phyloP scores from a whole-genome alignment of 768 basidiomycete genomes.

The Crepidotus variabilis region DNA sequence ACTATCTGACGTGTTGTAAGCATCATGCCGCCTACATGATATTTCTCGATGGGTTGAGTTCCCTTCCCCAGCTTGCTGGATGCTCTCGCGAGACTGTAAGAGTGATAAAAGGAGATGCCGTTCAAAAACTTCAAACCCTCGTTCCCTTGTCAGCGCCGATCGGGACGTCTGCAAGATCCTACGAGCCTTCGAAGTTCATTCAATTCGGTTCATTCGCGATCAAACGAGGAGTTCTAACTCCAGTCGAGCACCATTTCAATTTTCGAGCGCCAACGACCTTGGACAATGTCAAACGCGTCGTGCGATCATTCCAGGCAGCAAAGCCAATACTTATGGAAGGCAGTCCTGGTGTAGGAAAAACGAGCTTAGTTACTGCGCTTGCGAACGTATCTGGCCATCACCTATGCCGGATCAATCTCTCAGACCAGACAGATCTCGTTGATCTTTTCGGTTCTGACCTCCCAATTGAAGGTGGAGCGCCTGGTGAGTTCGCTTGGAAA shows the following conservation, averaged over 20 bases:
- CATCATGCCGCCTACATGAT: slow-evolving; percentile 94
- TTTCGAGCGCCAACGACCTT: slow-evolving; percentile 86
- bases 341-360: slow-evolving; percentile 98
- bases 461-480: slow-evolving; percentile 85
- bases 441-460: slow-evolving; percentile 97
- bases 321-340: slow-evolving; percentile 97
- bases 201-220: slow-evolving; percentile 77
- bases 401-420: slow-evolving; percentile 92
- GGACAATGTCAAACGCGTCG: slow-evolving; percentile 82
- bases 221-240: slow-evolving; percentile 45
- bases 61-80: slow-evolving; percentile 67
- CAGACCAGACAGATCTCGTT: slow-evolving; percentile 95
- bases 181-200: slow-evolving; percentile 34
- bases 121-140: slow-evolving; percentile 49
- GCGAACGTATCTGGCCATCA: slow-evolving; percentile 75
- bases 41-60: slow-evolving; percentile 83
- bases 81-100: slow-evolving; percentile 57
- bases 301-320: slow-evolving; percentile 82
- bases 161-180: slow-evolving; percentile 20
- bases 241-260: slow-evolving; percentile 54
- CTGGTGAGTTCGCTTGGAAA: slow-evolving; percentile 96
- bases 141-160: slow-evolving; percentile 41
- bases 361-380: slow-evolving; percentile 85
- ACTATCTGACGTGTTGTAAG: slow-evolving; percentile 34
- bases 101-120: slow-evolving; percentile 59